These are phyloP conservation scores for Pseudocercospora cruenta DNA, from an alignment of 2,329 filamentous ascomycete genomes.

Conservation along the genomic window DNA sequence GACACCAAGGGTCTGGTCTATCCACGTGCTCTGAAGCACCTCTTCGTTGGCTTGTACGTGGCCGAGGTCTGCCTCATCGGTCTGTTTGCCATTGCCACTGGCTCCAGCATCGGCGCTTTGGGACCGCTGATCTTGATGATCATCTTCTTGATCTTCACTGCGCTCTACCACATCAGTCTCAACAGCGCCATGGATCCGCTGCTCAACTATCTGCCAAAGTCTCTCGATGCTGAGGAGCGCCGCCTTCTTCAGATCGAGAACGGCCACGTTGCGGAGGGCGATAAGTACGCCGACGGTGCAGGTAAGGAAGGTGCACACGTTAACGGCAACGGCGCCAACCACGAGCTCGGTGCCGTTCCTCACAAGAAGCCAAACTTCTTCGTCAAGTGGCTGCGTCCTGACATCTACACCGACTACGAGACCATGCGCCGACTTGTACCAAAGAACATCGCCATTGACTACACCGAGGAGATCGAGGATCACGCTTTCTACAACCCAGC, in stretches of 20 bases:
- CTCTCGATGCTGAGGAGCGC: constrained; percentile 43
- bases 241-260: constrained; percentile 41
- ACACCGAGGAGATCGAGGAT: constrained; percentile 63
- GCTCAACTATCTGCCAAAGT: constrained; percentile 72
- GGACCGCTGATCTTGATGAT: constrained; percentile 77
- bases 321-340: constrained; percentile 24
- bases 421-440: constrained; percentile 72
- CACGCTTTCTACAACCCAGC: constrained; percentile 77
- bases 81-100: constrained; percentile 71
- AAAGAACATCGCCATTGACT: constrained; percentile 59
- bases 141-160: constrained; percentile 72
- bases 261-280: constrained; percentile 26
- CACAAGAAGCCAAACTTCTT: constrained; percentile 62
- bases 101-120: constrained; percentile 53
- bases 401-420: constrained; percentile 73
- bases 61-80: constrained; percentile 78
- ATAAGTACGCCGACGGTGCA: constrained; percentile 33
- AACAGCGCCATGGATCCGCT: constrained; percentile 75
- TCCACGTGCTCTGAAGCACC: constrained; percentile 82
- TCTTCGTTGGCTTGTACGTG: constrained; percentile 82
- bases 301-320: constrained; percentile 32
- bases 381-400: constrained; percentile 74
- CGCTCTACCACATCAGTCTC: constrained; percentile 74
- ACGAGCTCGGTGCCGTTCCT: constrained; percentile 38
- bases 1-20: constrained; percentile 90